Evolutionary conservation across 768 basidiomycete genomes (phyloP).

Genomic region (Boletellus sp.): DNA sequence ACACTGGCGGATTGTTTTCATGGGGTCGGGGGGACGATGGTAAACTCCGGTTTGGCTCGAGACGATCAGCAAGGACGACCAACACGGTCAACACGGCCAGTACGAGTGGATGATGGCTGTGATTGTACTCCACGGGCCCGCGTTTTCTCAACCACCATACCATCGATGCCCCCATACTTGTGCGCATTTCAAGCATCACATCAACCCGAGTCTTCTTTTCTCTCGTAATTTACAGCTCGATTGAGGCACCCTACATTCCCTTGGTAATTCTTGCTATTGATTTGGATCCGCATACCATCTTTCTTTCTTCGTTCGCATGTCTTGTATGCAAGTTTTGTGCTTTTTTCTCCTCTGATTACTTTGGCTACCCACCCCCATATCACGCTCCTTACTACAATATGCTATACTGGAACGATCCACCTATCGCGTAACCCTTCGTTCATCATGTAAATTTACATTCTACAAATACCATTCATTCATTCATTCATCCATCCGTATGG

Average conservation of each 20-base stretch:
- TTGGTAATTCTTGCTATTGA: slow-evolving; percentile 31
- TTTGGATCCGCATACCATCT: slow-evolving; percentile 14
- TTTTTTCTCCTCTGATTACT: slow-evolving; percentile 1
- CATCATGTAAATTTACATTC: slow-evolving; percentile 15
- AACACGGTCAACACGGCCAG: slow-evolving; percentile 22
- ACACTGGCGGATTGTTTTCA: slow-evolving; percentile 65
- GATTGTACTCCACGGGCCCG: background rate
- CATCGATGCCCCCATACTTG: background rate
- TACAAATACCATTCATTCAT: slow-evolving; percentile 18
- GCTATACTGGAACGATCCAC: slow-evolving; percentile 18
- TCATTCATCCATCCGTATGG: background rate
- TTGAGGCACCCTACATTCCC: slow-evolving; percentile 28
- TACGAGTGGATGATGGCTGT: slow-evolving; percentile 16
- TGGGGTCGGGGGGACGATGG: slow-evolving; percentile 62
- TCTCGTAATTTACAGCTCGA: slow-evolving; percentile 11
- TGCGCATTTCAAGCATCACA: slow-evolving; percentile 4
- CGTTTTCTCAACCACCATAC: background rate
- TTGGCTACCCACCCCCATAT: slow-evolving; percentile 2
- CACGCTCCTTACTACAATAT: slow-evolving; percentile 16
- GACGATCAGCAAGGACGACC: slow-evolving; percentile 48
- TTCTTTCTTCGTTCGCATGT: slow-evolving; percentile 19
- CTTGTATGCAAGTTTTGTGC: slow-evolving; percentile 30
- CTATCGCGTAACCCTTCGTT: slow-evolving; percentile 23
- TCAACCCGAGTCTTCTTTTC: background rate
- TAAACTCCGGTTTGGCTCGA: slow-evolving; percentile 72